A percentile compares a stretch with the other conserved stretches of the same genome.
phyloP scores from a whole-genome alignment of 495 filamentous ascomycete species.

The Neurospora tetraspora region DNA sequence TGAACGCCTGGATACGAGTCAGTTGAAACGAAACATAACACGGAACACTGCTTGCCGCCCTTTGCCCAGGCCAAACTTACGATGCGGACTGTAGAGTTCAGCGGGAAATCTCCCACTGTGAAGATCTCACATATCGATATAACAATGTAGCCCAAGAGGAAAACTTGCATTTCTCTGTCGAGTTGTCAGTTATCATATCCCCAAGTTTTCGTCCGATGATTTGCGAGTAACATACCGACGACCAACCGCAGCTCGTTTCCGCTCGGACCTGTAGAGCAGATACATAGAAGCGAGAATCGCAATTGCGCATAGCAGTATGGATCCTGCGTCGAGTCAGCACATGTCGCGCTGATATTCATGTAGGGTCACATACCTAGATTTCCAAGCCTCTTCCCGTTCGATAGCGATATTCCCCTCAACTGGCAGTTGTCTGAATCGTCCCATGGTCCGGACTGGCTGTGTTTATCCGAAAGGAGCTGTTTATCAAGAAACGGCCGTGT shows the following conservation, averaged over 20 bases:
- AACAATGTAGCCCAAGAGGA: constrained; percentile 78
- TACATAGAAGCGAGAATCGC: constrained; percentile 57
- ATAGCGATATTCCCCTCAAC: constrained; percentile 62
- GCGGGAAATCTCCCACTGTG: constrained; percentile 78
- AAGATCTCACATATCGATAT: constrained; percentile 95
- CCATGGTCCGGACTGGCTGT: constrained; percentile 43
- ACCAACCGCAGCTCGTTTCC: constrained; percentile 89
- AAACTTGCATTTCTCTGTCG: constrained; percentile 88
- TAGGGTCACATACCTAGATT: constrained; percentile 66
- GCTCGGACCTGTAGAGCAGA: constrained; percentile 73
- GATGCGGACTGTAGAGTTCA: constrained; percentile 54
- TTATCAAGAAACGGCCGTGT: constrained; percentile 5
- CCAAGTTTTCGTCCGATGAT: not conserved
- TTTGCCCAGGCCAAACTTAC: constrained; percentile 40
- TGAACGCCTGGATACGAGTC: constrained; percentile 57
- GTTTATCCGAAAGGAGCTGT: constrained; percentile 34
- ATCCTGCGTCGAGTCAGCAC: constrained; percentile 47
- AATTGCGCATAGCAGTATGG: constrained; percentile 72
- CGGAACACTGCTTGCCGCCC: constrained; percentile 5
- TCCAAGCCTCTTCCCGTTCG: constrained; percentile 51
- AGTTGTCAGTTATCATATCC: constrained; percentile 12
- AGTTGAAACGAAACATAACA: constrained; percentile 8
- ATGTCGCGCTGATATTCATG: constrained; percentile 2
- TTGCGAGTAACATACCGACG: constrained; percentile 53
- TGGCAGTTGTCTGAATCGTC: constrained; percentile 43